These are phyloP conservation scores for Pinus taeda DNA, from an alignment of 75 land plant species.

Conservation along the genomic window DNA sequence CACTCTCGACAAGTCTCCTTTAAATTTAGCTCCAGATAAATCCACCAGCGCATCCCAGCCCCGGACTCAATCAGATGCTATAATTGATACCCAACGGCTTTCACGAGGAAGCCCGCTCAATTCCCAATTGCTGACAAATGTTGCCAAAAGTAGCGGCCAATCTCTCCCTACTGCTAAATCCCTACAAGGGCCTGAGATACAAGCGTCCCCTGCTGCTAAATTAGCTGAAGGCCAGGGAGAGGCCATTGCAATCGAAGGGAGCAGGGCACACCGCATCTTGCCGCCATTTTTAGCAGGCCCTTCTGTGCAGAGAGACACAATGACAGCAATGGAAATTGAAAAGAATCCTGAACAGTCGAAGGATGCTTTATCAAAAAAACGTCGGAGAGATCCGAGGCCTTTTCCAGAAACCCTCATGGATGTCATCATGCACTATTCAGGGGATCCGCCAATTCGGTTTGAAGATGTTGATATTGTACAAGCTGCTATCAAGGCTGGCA, in stretches of 20 bases:
- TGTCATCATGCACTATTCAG: constrained; percentile 7
- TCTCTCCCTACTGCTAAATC: neutral
- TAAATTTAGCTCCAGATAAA: neutral
- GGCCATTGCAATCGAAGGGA: neutral
- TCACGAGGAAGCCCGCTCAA: neutral
- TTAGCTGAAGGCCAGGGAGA: neutral
- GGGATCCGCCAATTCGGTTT: neutral
- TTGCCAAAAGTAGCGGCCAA: neutral
- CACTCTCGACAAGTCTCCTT: too few relatives aligned
- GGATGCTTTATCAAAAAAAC: neutral
- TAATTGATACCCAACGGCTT: neutral
- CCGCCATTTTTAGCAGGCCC: neutral
- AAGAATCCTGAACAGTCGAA: neutral
- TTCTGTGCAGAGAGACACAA: neutral
- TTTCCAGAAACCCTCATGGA: constrained; percentile 7
- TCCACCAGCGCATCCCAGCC: neutral
- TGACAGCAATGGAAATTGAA: neutral
- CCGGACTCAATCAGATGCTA: neutral
- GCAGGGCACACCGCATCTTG: neutral
- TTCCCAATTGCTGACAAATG: neutral
- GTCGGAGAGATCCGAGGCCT: neutral
- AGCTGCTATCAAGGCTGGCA: neutral
- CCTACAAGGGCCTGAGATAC: neutral
- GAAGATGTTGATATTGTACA: constrained; percentile 7
- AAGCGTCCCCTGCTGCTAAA: neutral